Conservation (phyloP, 257 asterid species). For the Nicotiana tomentosiformis region DNA sequence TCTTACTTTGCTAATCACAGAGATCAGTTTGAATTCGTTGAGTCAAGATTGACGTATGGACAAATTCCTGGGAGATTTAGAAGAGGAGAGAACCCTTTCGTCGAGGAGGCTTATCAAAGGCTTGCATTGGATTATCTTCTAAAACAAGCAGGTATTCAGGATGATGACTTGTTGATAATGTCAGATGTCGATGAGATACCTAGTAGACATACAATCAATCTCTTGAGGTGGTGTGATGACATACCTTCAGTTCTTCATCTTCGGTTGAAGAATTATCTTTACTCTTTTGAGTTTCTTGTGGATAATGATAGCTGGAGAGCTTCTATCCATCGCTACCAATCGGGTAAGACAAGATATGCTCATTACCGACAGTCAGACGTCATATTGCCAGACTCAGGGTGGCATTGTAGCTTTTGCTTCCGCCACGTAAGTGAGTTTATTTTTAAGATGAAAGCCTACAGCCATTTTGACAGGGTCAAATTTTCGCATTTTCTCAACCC, state of each 20-base stretch:
- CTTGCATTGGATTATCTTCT: conserved; percentile 74
- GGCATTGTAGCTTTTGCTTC: conserved; percentile 90
- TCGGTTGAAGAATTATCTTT: conserved; percentile 62
- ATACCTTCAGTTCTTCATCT: conserved; percentile 70
- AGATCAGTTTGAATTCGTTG: conserved; percentile 52
- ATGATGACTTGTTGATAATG: conserved; percentile 68
- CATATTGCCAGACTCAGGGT: conserved; percentile 64
- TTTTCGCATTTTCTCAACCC: conserved; percentile 62
- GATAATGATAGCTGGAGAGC: conserved; percentile 84
- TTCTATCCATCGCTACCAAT: conserved; percentile 55
- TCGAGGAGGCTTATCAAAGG: conserved; percentile 80
- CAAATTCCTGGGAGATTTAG: conserved; percentile 66
- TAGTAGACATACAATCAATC: conserved; percentile 65
- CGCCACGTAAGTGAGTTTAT: conserved; percentile 53
- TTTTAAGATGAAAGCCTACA: conserved; percentile 80
- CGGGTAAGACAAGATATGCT: conserved; percentile 75
- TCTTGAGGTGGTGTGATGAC: conserved; percentile 75
- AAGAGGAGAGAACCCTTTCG: conserved; percentile 69
- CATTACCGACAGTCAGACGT: conserved; percentile 70
- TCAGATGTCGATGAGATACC: conserved; percentile 81
- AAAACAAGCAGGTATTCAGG: conserved; percentile 75
- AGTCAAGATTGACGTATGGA: conserved; percentile 65
- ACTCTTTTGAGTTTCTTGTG: conserved; percentile 68
- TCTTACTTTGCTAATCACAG: conserved; percentile 39
- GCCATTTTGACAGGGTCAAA: conserved; percentile 70